Evolutionary conservation across 148 eudicot species (phyloP), one percentile per base, ranked within the genome.

Genomic region (Bassia scoparia): DNA sequence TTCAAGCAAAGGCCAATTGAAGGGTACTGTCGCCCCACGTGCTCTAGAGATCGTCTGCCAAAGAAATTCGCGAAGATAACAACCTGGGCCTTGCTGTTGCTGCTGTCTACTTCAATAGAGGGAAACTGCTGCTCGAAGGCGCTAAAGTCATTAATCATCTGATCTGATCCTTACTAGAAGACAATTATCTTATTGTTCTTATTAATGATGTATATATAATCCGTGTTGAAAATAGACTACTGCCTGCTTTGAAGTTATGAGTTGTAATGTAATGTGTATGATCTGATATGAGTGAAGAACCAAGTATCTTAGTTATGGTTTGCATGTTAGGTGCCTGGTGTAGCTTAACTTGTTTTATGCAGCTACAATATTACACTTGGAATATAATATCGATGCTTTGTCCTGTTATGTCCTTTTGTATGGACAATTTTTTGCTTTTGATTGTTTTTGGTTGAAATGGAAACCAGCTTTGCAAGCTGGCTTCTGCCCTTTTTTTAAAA

Each of bases 91-190:
- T 79, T 44, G 91, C 97, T 27, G 93, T 89, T 68, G 88, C 97
- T 68, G 93, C 91, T 74, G 93, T 91, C 23, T 91, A 83, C 85
- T 91, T 87, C 93, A 91, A 91, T 31, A 89, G 76, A 81, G 97
- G 64, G 97, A 91, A 85, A 91, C 91, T 0, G 97, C 97, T 61
- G 85, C 91, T 3, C 78, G 93, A 69, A 87, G 83, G 73, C 97
- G 97, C 44, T 88, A 71, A 21, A 38, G 0, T n/a, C n/a, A 60
- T 20, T 3, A 21, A 13, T 33, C 24, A 2, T 43, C 24, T 52
- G 7, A 52, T 52, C 24, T 64, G 30, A 61, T 31, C 41, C 20
- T 37, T 11, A 15, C 24, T 31, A 2, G 31, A 30, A 29, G 38
- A 5, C 12, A n/a, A 23, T 29, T 12, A 68, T 68, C 23, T 33